Evolutionary conservation across 2,329 filamentous ascomycete species (phyloP).

Genomic region (Calycina herbarum): DNA sequence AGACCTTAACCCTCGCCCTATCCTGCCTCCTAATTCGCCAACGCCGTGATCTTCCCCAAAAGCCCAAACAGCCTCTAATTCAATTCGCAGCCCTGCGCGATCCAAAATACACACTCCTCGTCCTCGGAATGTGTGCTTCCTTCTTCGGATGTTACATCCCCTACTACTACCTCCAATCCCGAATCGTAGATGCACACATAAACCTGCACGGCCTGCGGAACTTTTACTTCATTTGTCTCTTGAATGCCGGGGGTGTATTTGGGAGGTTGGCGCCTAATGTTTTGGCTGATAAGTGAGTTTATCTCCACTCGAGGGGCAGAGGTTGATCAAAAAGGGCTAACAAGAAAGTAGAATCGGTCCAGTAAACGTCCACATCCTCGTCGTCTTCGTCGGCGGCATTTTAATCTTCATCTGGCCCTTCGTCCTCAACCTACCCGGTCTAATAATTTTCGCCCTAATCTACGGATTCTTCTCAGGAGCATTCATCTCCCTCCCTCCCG

Average conservation of each 20-base stretch:
- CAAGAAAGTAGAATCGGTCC: slow-evolving; percentile 42
- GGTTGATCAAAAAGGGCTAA: slow-evolving; percentile 31
- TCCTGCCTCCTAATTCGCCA: slow-evolving; percentile 40
- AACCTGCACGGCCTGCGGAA: slow-evolving; percentile 42
- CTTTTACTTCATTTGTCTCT: slow-evolving; percentile 20
- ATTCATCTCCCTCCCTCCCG: slow-evolving; percentile 28
- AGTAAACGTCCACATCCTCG: slow-evolving; percentile 38
- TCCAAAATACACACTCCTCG: slow-evolving; percentile 43
- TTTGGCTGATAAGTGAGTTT: slow-evolving; percentile 8
- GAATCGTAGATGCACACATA: slow-evolving; percentile 35
- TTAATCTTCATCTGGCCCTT: slow-evolving; percentile 58
- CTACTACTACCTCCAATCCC: slow-evolving; percentile 26
- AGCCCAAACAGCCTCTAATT: slow-evolving; percentile 41
- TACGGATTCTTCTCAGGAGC: slow-evolving; percentile 64
- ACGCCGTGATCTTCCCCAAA: slow-evolving; percentile 47
- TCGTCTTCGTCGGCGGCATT: slow-evolving; percentile 46
- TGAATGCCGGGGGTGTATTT: slow-evolving; percentile 36
- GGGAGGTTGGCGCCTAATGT: slow-evolving; percentile 3
- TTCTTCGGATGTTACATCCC: slow-evolving; percentile 46
- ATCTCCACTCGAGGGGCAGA: slow-evolving; percentile 27
- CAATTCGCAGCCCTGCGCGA: slow-evolving; percentile 45
- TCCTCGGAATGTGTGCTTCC: slow-evolving; percentile 38
- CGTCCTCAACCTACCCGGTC: slow-evolving; percentile 45
- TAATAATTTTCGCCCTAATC: slow-evolving; percentile 63
- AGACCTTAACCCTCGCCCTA: slow-evolving; percentile 32